Conservation (phyloP, 2,329 filamentous ascomycete genomes). For the Fusarium pseudograminearum region DNA sequence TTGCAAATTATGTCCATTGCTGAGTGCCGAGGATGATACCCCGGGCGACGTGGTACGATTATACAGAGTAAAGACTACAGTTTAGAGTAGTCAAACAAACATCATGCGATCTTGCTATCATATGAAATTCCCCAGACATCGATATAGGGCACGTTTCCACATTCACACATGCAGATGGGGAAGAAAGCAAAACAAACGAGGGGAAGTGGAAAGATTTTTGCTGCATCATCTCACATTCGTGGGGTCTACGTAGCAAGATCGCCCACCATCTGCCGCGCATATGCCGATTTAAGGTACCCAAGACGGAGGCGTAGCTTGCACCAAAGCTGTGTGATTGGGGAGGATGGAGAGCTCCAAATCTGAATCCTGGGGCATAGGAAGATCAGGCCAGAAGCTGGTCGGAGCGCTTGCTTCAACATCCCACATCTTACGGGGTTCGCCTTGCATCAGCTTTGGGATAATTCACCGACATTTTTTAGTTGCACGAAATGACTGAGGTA, state of each 20-base stretch:
- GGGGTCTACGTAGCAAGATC: conserved; percentile 47
- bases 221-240: conserved; percentile 10
- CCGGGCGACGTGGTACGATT: conserved; percentile 38
- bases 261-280: conserved; percentile 48
- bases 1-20: conserved; percentile 13
- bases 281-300: conserved; percentile 46
- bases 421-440: conserved; percentile 32
- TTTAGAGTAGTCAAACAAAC: conserved; percentile 15
- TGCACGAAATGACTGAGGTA: not conserved
- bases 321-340: conserved; percentile 41
- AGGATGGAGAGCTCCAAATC: conserved; percentile 19
- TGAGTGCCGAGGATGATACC: conserved; percentile 39
- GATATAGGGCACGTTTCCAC: conserved; percentile 10
- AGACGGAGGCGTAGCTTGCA: conserved; percentile 23
- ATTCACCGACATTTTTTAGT: conserved; percentile 22
- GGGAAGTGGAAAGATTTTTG: conserved; percentile 2
- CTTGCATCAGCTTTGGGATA: conserved; percentile 17
- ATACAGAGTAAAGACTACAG: not conserved
- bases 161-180: conserved; percentile 3
- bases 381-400: conserved; percentile 48
- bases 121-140: conserved; percentile 29
- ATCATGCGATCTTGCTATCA: conserved; percentile 39
- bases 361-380: conserved; percentile 29
- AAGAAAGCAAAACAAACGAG: conserved; percentile 23
- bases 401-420: conserved; percentile 40